A percentile compares a stretch with the other conserved stretches of the same genome.
phyloP scores from a whole-genome alignment of 1,284 basidiomycete species.

The Puccinia brachypodii region DNA sequence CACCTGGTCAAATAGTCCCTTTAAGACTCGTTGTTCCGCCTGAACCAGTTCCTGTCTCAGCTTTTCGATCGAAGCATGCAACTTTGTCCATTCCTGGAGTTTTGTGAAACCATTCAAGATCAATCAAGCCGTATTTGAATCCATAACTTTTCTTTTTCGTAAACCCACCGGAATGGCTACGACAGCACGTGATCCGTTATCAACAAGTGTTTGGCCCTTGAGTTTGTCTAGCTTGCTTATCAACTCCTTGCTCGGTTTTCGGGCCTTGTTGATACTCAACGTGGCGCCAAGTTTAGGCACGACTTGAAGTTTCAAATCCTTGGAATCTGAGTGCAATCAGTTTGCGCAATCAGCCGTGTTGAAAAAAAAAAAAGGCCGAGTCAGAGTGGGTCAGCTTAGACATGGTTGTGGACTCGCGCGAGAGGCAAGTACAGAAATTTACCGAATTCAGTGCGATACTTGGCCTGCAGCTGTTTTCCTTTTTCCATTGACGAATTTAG shows the following conservation, averaged over 20 bases:
- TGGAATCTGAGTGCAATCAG: conserved; percentile 12
- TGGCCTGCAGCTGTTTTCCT: conserved; percentile 21
- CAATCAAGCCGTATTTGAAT: background rate
- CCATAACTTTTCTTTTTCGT: background rate
- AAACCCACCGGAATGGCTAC: conserved; percentile 9
- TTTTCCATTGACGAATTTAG: conserved; percentile 9
- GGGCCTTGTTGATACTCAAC: conserved; percentile 19
- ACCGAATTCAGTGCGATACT: conserved; percentile 29
- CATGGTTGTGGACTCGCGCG: background rate
- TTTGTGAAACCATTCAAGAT: conserved; percentile 23
- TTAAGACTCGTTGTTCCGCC: conserved; percentile 65
- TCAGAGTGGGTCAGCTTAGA: background rate
- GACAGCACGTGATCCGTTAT: conserved; percentile 31
- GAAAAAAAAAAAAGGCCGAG: too few relatives aligned
- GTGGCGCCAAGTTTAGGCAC: conserved; percentile 21
- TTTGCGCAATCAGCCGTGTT: background rate
- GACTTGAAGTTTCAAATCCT: conserved; percentile 22
- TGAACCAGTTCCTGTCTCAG: conserved; percentile 62
- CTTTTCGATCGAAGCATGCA: conserved; percentile 64
- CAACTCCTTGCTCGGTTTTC: conserved; percentile 10
- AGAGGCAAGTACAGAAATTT: background rate
- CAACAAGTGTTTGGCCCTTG: background rate
- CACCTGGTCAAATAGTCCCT: conserved; percentile 50
- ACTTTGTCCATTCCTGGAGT: conserved; percentile 63
- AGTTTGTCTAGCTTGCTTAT: conserved; percentile 28